phyloP scores from a whole-genome alignment of 352 stramenopile species.

The Globisporangium emineosum region DNA sequence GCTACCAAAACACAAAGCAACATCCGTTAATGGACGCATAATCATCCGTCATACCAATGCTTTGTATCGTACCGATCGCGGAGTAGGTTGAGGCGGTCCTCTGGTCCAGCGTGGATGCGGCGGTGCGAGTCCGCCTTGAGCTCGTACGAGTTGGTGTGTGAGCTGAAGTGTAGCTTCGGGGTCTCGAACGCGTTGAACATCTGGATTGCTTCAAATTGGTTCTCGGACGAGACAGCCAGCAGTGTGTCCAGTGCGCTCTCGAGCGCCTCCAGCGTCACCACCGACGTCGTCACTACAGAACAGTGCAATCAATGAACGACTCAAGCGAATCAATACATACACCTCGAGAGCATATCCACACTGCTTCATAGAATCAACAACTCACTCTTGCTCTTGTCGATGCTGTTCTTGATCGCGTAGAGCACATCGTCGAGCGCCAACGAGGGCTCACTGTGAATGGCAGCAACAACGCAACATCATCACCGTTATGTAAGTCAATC shows the following conservation, averaged over 20 bases:
- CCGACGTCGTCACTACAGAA: constrained; percentile 65
- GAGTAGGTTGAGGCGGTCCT: constrained; percentile 61
- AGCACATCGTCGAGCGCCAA: constrained; percentile 81
- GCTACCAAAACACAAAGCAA: constrained; percentile 11
- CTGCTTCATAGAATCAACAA: background rate
- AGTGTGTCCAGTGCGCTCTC: constrained; percentile 83
- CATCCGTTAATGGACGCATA: background rate
- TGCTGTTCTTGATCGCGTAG: constrained; percentile 88
- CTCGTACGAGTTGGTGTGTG: constrained; percentile 70
- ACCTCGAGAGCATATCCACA: background rate
- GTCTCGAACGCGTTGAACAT: constrained; percentile 81
- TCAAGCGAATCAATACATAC: background rate
- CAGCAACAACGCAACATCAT: constrained; percentile 3
- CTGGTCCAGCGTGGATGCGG: constrained; percentile 51
- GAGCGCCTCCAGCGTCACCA: constrained; percentile 78
- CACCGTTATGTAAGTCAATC: background rate
- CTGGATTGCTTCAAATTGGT: constrained; percentile 81
- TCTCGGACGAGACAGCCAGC: constrained; percentile 72
- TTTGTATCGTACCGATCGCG: constrained; percentile 39
- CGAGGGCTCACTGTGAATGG: constrained; percentile 48
- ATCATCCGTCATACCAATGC: background rate
- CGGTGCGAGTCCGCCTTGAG: constrained; percentile 55
- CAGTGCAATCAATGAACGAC: background rate
- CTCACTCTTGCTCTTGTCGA: constrained; percentile 85
- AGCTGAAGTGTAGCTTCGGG: constrained; percentile 57